Evolutionary conservation across 2,329 filamentous ascomycete species (phyloP), one percentile per base, ranked within the genome.

Genomic region (Beauveria rudraprayagi): DNA sequence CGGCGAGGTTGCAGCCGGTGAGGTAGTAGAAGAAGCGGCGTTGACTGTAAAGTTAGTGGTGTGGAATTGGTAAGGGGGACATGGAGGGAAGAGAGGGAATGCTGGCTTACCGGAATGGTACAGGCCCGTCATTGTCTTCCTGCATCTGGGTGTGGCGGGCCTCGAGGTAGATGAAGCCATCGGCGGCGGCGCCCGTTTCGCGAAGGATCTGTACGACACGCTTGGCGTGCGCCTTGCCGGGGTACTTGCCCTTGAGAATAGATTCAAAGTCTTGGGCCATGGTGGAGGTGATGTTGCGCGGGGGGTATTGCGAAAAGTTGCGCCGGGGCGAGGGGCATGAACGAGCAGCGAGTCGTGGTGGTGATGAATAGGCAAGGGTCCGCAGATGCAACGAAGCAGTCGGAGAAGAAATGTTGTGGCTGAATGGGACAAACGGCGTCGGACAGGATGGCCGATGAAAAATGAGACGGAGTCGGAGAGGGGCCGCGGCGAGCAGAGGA

Each of bases 1-100:
- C 92, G 62, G 92, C 83, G 34, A 95, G 81, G 64, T 86, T 82
- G 70, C 80, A 95, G 67, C 94, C 94, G 26, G 91, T 93, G 50
- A 97, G 80, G 75, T 99, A 99, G 83, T 90, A 97, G 78, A 99
- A 99, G 73, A 86, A 90, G 60, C 94, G 88, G 65, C 92, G 90
- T 76, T 97, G 92, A 66, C 91, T 92, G 66, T 24, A 53, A 10
- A 5, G 26, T 51, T 26, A 37, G 40, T 8, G 16, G 22, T 16
- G 22, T 26, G 41, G 48, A 5, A 9, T 11, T 28, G 10, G 16
- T 1, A 24, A n/a, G 7, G 19, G 10, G 8, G 6, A 3, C 17
- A 8, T 22, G 37, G 16, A 46, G 40, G 28, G 17, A 24, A 37
- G 40, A 43, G n/a, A 22, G 28, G 26, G 26, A 51, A 14, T 14